phyloP scores from a whole-genome alignment of 768 basidiomycete genomes.

The Boletus speciosus region DNA sequence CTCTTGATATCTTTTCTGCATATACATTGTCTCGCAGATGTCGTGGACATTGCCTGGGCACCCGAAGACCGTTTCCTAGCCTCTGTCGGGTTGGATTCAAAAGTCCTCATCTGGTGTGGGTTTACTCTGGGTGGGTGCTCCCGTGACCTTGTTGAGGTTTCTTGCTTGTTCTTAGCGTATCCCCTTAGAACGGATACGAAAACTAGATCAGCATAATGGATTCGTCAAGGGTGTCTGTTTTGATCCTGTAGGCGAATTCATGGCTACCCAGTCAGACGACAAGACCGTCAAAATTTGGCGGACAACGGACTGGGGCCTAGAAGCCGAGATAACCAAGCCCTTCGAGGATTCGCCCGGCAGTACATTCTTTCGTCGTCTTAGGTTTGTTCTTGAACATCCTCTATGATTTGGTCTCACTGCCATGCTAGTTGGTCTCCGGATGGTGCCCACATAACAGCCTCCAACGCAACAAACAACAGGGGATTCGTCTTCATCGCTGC shows the following conservation, averaged over 20 bases:
- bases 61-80: conserved; percentile 90
- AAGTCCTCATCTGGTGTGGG: conserved; percentile 92
- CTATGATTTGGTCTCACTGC: background rate
- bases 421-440: conserved; percentile 90
- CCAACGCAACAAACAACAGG: conserved; percentile 94
- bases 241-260: conserved; percentile 96
- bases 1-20: background rate
- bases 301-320: conserved; percentile 86
- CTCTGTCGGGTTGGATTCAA: conserved; percentile 89
- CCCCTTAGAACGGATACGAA: conserved; percentile 68
- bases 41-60: conserved; percentile 94
- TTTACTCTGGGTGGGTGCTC: conserved; percentile 71
- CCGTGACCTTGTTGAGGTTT: background rate
- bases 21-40: conserved; percentile 52
- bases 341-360: conserved; percentile 93
- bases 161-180: background rate
- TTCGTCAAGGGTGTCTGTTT: conserved; percentile 99
- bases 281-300: conserved; percentile 96
- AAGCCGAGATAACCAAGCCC: conserved; percentile 82
- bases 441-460: conserved; percentile 96
- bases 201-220: conserved; percentile 86
- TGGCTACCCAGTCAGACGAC: conserved; percentile 98
- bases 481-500: conserved; percentile 98
- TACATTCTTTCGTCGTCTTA: conserved; percentile 89
- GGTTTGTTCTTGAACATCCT: conserved; percentile 40